Conservation (phyloP, 257 asterid species). For the Solanum piurae region DNA sequence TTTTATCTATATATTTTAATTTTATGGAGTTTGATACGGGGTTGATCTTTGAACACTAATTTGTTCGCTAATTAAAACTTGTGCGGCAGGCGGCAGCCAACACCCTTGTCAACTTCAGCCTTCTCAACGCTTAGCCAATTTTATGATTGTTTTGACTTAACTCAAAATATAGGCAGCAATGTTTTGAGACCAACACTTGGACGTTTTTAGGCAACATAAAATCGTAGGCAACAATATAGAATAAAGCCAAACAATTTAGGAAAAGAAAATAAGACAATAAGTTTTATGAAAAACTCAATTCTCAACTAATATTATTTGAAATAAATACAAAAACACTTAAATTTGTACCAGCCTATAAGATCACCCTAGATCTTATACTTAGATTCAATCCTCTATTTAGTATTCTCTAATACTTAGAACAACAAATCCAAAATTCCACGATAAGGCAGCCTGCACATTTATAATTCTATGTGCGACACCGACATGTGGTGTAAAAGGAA, state of each 20-base stretch:
- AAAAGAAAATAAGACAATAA: no score
- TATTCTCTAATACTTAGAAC: no score
- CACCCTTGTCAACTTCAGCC: neutral
- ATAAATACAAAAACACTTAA: neutral
- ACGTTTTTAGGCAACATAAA: neutral
- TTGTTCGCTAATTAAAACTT: neutral
- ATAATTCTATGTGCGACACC: neutral
- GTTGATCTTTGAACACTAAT: neutral
- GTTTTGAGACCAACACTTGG: neutral
- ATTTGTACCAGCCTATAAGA: neutral
- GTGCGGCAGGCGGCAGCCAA: neutral
- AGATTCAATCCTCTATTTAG: no score
- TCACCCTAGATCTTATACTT: neutral
- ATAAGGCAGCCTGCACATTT: neutral
- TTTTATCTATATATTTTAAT: no score
- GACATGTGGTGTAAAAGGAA: neutral
- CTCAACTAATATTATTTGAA: neutral
- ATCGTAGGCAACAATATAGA: no score
- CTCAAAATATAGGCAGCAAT: no score
- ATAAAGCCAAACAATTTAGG: neutral
- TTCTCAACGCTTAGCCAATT: neutral
- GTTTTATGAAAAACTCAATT: neutral
- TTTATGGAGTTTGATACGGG: neutral
- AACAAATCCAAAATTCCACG: neutral
- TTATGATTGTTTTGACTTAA: neutral